Evolutionary conservation across 306 rosid species (phyloP), one percentile per base, ranked within the genome.

Genomic region (Vigna trinervia): DNA sequence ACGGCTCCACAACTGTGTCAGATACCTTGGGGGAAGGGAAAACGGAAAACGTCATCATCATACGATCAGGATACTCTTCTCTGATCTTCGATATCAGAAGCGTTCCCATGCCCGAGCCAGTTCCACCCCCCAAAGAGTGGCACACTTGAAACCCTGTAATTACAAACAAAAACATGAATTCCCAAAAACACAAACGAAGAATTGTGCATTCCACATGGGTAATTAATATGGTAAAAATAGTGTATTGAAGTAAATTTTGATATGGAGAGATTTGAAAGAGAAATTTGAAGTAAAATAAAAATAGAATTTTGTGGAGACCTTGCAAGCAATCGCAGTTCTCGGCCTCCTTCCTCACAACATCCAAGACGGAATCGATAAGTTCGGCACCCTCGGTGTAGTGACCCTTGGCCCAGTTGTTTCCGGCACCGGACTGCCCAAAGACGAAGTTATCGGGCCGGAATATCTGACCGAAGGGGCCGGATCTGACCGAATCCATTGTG

Each of bases 21-120:
- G 97, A 92, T 2, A 92, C 97, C 87, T 92, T 92, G 5, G 97
- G 97, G 15, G 97, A 92, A 72, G 97, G 97, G 75, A 92, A 92
- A 13, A 88, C 92, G 0, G 92, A 88, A 74, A 88, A 88, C 11
- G 92, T 88, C 79, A 88, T 83, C 92, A 88, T 88, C 92, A 88
- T 88, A 0, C 92, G 84, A 63, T 88, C 92, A 2, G 92, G 92
- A 52, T 86, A 88, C 78, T 88, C 92, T 71, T 88, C 92, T 53
- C 92, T 68, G 60, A 88, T 88, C 87, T 88, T 88, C 0, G 92
- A 88, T 63, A 88, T 88, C 73, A 88, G 85, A 71, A 88, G 87
- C 0, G 92, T 88, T 67, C 92, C 92, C 92, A 88, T 88, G 78
- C 92, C 92, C 2, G 92, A 88, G 61, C 92, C 92, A 41, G 92